Base-by-base conservation (phyloP, 257 asterid genomes). In the Perilla frutescens region DNA sequence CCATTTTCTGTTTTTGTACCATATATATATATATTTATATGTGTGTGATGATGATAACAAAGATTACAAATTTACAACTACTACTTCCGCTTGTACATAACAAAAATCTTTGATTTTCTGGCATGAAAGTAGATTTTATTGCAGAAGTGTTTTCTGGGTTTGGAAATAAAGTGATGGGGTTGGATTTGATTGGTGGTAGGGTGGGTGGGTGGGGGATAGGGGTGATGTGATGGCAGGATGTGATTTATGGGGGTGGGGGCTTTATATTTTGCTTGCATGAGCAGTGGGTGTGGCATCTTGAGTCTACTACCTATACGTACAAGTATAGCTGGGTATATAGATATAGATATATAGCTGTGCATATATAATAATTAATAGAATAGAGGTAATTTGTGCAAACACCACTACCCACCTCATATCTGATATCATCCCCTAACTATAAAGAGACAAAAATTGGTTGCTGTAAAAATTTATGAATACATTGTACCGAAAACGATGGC, bases 201-300 rank as follows among this genome's bases (percentile, higher is more conserved):
- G 54, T 43, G 66, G 75, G 63, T 49, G 56, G 44, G 51, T 68
- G 64, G 53, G 5, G 53, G n/a, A 39, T 11, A 5, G 73, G 74
- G 29, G 34, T 76, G 86, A 61, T 81, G 85, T 72, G 87, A 74
- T 74, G 62, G 79, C 70, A 32, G 56, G 82, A 80, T 75, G 81
- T 85, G 87, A 77, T 55, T 6, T 69, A 48, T 64, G 66, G 58
- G 34, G 72, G 72, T 13, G 40, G 63, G 41, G 2, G 10, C 26
- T 20, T 20, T 20, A 20, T 29, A 14, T 39, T 56, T 72, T 54
- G 53, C 62, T 79, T 77, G 76, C 67, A 71, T 61, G 70, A 34
- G 62, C 40, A 31, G 40, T 26, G 12, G 61, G 37, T 36, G 63
- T 66, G 84, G 66, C 41, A 59, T 71, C 76, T 72, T 54, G 48